These are phyloP conservation scores for Rubia occidens DNA, from an alignment of 305 asterid genomes.

Conservation along the genomic window DNA sequence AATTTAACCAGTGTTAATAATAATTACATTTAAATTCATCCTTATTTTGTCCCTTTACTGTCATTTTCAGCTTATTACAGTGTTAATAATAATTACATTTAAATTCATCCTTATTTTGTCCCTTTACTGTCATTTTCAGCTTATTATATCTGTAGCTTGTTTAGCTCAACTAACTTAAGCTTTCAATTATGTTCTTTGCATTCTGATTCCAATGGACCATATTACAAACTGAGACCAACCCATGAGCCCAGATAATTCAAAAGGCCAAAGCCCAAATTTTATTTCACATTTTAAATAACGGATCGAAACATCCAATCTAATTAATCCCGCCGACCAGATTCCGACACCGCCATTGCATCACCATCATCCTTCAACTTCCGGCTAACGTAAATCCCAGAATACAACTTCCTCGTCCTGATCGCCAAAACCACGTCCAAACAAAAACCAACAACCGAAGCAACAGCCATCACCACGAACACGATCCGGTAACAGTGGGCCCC, in stretches of 20 bases:
- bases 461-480: slow-evolving; percentile 73
- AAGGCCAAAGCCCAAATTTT: neutral
- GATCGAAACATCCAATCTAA: neutral
- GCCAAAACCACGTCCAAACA: slow-evolving; percentile 50
- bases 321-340: neutral
- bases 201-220: too few species aligned
- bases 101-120: too few species aligned
- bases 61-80: too few species aligned
- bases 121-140: too few species aligned
- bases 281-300: neutral
- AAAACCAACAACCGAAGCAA: slow-evolving; percentile 59
- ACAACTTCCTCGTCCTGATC: slow-evolving; percentile 45
- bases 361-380: slow-evolving; percentile 31
- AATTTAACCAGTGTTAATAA: too few species aligned
- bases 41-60: too few species aligned
- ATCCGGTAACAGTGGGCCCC: slow-evolving; percentile 79
- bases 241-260: neutral
- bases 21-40: too few species aligned
- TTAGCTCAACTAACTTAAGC: too few species aligned
- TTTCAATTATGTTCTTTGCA: too few species aligned
- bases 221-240: neutral
- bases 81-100: too few species aligned
- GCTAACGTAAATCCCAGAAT: slow-evolving; percentile 42
- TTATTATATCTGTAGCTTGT: too few species aligned
- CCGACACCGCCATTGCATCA: slow-evolving; percentile 13